A percentile compares a stretch with the other conserved stretches of the same genome.
Conservation (phyloP, 495 filamentous ascomycete genomes). For the Xanthoparmelia taractica region DNA sequence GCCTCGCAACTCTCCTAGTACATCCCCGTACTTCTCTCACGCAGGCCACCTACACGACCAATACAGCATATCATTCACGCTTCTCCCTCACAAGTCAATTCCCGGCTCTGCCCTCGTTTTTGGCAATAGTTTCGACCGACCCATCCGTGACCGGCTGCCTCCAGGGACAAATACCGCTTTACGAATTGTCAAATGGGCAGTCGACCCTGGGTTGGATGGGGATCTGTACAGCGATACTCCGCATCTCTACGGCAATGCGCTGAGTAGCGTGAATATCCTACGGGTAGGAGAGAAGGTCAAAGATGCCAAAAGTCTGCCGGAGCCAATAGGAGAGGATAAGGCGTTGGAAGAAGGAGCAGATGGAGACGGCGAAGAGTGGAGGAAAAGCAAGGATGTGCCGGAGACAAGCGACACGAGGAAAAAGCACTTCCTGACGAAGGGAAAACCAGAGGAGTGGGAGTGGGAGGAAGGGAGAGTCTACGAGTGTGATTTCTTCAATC, state of each 20-base stretch:
- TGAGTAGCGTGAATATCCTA: constrained; percentile 67
- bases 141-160: constrained; percentile 77
- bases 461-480: constrained; percentile 59
- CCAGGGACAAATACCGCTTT: constrained; percentile 76
- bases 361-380: constrained; percentile 46
- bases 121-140: constrained; percentile 86
- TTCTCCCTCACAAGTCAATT: constrained; percentile 60
- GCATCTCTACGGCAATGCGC: constrained; percentile 69
- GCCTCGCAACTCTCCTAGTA: constrained; percentile 48
- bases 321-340: constrained; percentile 31
- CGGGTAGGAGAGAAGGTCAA: constrained; percentile 51
- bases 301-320: constrained; percentile 19
- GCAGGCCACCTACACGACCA: constrained; percentile 63
- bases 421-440: constrained; percentile 54
- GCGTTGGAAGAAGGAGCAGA: constrained; percentile 64
- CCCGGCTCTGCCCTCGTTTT: constrained; percentile 69
- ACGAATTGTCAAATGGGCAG: constrained; percentile 71
- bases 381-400: constrained; percentile 45
- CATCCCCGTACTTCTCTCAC: constrained; percentile 65
- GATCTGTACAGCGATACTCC: constrained; percentile 82
- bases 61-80: constrained; percentile 72
- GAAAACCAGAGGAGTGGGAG: constrained; percentile 40
- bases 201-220: constrained; percentile 82
- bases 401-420: constrained; percentile 46
- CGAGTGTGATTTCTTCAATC: constrained; percentile 78